These are phyloP conservation scores for Lactarius akahatsu DNA, from an alignment of 768 basidiomycete species.

Conservation along the genomic window DNA sequence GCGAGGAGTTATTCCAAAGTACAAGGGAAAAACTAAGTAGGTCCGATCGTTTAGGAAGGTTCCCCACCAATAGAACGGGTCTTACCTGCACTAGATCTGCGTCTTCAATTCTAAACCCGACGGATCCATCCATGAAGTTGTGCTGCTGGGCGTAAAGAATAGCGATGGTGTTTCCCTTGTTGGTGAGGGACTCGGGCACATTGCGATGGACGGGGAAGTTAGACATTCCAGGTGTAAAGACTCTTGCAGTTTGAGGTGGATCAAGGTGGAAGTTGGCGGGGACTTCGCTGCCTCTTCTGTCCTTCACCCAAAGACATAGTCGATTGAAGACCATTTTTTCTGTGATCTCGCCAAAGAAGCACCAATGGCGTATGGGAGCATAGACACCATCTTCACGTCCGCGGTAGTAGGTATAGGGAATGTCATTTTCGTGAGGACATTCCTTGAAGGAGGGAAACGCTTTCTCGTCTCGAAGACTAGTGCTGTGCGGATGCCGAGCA, in stretches of 20 bases:
- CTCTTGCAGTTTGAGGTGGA: not conserved
- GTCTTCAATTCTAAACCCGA: not conserved
- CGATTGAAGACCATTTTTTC: not conserved
- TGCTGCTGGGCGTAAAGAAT: not conserved
- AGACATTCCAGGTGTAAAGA: not conserved
- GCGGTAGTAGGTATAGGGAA: constrained; percentile 1
- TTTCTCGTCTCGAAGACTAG: not conserved
- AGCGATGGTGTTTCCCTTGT: not conserved
- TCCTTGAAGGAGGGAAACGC: not conserved
- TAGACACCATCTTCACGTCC: not conserved
- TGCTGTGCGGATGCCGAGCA: not conserved
- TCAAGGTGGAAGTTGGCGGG: not conserved
- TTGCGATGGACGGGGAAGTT: not conserved
- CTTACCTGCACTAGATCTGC: not conserved
- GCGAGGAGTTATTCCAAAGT: not conserved
- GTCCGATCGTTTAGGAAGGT: not conserved
- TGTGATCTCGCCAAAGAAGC: not conserved
- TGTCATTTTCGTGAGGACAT: not conserved
- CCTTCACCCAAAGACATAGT: not conserved
- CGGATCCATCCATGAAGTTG: not conserved
- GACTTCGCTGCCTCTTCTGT: not conserved
- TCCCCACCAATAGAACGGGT: not conserved
- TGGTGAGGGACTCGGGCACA: not conserved
- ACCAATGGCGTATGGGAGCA: not conserved
- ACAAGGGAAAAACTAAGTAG: not conserved